Conservation (phyloP, 148 eudicot genomes). For the Fagopyrum tataricum region DNA sequence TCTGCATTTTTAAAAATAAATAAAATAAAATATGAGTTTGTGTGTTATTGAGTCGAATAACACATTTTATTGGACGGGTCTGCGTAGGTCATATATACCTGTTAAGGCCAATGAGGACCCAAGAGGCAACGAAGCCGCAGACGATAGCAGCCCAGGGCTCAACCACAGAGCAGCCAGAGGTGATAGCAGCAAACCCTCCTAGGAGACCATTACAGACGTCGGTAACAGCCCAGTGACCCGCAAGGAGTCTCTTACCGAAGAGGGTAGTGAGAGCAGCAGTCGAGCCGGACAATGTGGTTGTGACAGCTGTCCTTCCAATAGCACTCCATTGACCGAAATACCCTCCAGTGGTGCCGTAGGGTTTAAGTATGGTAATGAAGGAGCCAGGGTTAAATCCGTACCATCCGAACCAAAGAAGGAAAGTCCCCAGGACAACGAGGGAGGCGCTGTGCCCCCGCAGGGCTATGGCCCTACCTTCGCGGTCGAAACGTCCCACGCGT, state of each 20-base stretch:
- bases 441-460: slow-evolving; percentile 42
- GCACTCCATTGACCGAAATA: slow-evolving; percentile 45
- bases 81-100: too few species aligned
- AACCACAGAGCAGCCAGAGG: slow-evolving; percentile 45
- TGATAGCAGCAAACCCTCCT: slow-evolving; percentile 47
- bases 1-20: too few species aligned
- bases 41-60: too few species aligned
- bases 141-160: slow-evolving; percentile 54
- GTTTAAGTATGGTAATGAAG: slow-evolving; percentile 20
- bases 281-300: slow-evolving; percentile 44
- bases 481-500: slow-evolving; percentile 38
- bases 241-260: slow-evolving; percentile 30
- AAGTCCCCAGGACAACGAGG: slow-evolving; percentile 39
- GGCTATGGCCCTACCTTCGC: slow-evolving; percentile 28
- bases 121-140: slow-evolving; percentile 40
- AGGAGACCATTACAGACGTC: slow-evolving; percentile 46
- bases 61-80: too few species aligned
- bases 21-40: too few species aligned
- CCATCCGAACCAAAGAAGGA: slow-evolving; percentile 59
- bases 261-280: slow-evolving; percentile 41
- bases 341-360: slow-evolving; percentile 15
- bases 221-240: slow-evolving; percentile 45
- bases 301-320: slow-evolving; percentile 42
- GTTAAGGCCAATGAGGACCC: slow-evolving; percentile 41
- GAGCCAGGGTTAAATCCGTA: slow-evolving; percentile 53